Evolutionary conservation across 2,329 filamentous ascomycete species (phyloP), one percentile per base, ranked within the genome.

Genomic region (Sporothrix curviconia): DNA sequence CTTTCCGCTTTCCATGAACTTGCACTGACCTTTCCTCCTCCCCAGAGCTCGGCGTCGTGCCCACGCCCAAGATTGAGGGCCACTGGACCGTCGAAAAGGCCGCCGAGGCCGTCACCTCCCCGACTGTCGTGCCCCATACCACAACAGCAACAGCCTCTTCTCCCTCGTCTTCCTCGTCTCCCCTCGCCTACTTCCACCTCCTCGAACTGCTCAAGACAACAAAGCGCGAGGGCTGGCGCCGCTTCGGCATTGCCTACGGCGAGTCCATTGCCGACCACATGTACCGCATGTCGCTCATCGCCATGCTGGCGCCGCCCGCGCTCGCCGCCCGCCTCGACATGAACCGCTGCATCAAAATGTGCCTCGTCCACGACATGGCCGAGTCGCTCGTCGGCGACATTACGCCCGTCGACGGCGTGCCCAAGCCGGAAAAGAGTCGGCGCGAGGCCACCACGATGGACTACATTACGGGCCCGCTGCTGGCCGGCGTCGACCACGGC

Each of bases 221-320:
- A 61, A 95, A 95, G 72, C 87, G 94, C 60, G 94, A 96, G 74
- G 94, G 94, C 63, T 99, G 94, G 94, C 83, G 89, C 57, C 84
- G 94, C 37, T 96, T 96, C 69, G 85, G 84, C 39, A 90, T 99
- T 64, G 64, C 74, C 2, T 72, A 77, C 58, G 88, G 90, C 70
- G 94, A 99, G 73, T 95, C 90, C 2, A 96, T 99, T 68, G 82
- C 90, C 55, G 94, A 99, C 75, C 94, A 99, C 79, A 99, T 99
- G 94, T 99, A 97, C 75, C 91, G 94, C 74, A 99, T 99, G 94
- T 90, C 92, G 51, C 82, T 99, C 64, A 90, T 99, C 71, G 91
- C 90, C 62, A 89, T 99, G 85, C 83, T 96, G 63, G 91, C 90
- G 2, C 92, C 94, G 1, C 79, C 89, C 0, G 74, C 86, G 1